phyloP scores from a whole-genome alignment of 2,329 filamentous ascomycete genomes.

The Sclerotinia minor region DNA sequence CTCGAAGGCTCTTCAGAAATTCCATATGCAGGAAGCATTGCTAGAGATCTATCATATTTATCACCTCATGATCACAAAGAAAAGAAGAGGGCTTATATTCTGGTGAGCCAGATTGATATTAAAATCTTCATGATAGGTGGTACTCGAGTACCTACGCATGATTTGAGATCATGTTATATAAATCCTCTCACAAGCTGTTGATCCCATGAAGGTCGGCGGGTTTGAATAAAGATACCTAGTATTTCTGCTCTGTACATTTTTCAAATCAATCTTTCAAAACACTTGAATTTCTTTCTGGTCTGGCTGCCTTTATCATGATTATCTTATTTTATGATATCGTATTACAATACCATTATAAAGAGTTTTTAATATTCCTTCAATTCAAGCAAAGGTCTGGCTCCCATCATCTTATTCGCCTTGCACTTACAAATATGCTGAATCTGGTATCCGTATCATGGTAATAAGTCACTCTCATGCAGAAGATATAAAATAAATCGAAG shows the following conservation, averaged over 20 bases:
- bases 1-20: background rate
- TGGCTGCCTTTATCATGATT: background rate
- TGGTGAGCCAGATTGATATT: background rate
- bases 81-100: background rate
- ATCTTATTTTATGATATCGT: background rate
- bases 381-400: background rate
- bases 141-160: too few relatives aligned
- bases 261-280: background rate
- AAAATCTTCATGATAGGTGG: background rate
- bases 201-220: background rate
- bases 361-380: background rate
- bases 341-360: background rate
- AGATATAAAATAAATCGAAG: background rate
- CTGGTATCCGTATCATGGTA: background rate
- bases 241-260: background rate
- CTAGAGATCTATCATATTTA: background rate
- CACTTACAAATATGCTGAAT: background rate
- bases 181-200: background rate
- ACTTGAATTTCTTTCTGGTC: too few relatives aligned
- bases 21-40: background rate
- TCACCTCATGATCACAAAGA: background rate
- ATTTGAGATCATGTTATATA: background rate
- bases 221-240: background rate
- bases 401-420: background rate
- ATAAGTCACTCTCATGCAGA: constrained; percentile 7